Conservation (phyloP, 306 rosid genomes). For the Ochetophila trinervis region DNA sequence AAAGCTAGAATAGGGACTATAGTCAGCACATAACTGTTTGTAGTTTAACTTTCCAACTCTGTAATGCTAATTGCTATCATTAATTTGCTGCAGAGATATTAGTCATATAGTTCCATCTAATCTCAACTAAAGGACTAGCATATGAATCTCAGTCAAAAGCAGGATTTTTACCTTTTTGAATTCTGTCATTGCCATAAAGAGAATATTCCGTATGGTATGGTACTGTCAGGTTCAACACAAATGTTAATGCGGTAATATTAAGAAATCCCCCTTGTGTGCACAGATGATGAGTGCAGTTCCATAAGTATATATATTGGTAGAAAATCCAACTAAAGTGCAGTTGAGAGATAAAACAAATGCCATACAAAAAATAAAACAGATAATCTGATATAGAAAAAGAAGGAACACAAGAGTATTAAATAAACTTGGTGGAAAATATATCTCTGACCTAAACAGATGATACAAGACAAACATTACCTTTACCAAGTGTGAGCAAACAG, state of each 20-base stretch:
- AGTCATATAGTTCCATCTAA: background rate
- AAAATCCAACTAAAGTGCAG: background rate
- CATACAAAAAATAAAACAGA: no score
- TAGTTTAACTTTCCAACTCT: slow-evolving; percentile 1
- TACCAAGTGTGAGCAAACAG: slow-evolving; percentile 76
- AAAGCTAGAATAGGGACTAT: slow-evolving; percentile 46
- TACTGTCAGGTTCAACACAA: slow-evolving; percentile 46
- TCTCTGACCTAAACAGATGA: no score
- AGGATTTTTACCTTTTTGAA: slow-evolving; percentile 52
- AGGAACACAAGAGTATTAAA: background rate
- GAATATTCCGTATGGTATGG: slow-evolving; percentile 75
- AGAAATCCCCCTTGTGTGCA: background rate
- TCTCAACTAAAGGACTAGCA: background rate
- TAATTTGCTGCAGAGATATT: slow-evolving; percentile 5
- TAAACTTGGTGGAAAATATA: background rate
- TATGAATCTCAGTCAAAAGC: slow-evolving; percentile 8
- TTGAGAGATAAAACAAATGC: no score
- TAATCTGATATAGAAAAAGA: background rate
- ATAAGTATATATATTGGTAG: slow-evolving; percentile 1
- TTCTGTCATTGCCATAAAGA: slow-evolving; percentile 79
- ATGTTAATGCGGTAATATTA: background rate
- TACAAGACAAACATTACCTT: slow-evolving; percentile 46
- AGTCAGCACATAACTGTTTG: slow-evolving; percentile 35
- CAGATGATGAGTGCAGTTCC: background rate
- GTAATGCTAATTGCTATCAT: background rate